Evolutionary conservation across 164 flowering plant genomes (phyloP), one percentile per base, ranked within the genome.

Genomic region (Magnolia kwangsiensis): DNA sequence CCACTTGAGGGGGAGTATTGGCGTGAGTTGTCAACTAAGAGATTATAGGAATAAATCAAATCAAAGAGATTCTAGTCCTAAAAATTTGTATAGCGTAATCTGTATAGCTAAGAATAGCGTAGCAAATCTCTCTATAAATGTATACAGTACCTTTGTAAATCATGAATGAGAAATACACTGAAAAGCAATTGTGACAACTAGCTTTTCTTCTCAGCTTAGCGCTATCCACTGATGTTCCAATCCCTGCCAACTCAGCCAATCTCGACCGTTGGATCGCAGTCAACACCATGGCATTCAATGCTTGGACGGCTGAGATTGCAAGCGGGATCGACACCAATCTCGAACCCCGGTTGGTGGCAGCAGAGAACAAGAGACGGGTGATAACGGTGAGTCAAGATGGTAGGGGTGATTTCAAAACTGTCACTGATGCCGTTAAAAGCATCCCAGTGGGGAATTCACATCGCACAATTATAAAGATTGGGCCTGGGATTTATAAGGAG

Each of bases 341-440:
- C 61, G 67, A 64, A 10, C n/a, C n/a, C 9, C 21, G 2, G 9
- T 18, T 64, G 67, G 67, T 21, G 3, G 24, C 2, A 2, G 75
- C 65, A 20, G 65, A 72, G 66, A 31, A 31, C 9, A 13, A 27
- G 13, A 23, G n/a, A 16, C 20, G 27, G 23, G 31, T 59, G 66
- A 72, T 72, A 18, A 88, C 72, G 74, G 90, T 92, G 63, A 78
- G 73, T 16, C 63, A 82, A 23, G 86, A 84, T 51, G 95, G 97
- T 0, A 76, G 68, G 11, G 95, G 95, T 5, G 83, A 89, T 18
- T 92, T 91, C 80, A 84, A 82, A 78, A 90, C 91, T 1, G 51
- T 92, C 1, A 72, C 77, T 0, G 93, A 83, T 0, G 97, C 97
- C 49, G 10, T 91, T 3, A 79, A 81, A 0, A 88, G 89, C 79